These are phyloP conservation scores for Dictyostelium intermedium DNA, from an alignment of 78 protist species.

Conservation along the genomic window DNA sequence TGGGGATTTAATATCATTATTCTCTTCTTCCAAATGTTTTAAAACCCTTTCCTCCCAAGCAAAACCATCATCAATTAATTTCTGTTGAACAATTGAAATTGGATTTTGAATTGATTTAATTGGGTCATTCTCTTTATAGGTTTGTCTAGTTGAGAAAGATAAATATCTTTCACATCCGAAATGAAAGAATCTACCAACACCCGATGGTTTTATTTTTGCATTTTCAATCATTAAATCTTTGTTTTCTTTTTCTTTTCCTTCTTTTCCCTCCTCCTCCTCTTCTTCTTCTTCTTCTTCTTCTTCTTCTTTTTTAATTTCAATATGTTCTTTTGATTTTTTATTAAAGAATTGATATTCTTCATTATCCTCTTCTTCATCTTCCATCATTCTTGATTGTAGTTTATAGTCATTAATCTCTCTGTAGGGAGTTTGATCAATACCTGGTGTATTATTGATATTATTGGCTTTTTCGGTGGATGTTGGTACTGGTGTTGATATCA, in stretches of 20 bases:
- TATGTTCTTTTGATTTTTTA: neutral
- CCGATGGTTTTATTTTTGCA: constrained; percentile 53
- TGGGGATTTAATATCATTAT: neutral
- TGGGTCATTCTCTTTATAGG: neutral
- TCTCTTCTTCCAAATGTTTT: neutral
- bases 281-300: neutral
- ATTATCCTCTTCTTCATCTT: no score
- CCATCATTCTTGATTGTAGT: neutral
- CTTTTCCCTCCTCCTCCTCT: no score
- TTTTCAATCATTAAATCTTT: neutral
- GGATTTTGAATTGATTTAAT: neutral
- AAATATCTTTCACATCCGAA: constrained; percentile 68
- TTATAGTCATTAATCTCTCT: neutral
- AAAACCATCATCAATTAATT: constrained; percentile 41
- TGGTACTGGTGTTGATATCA: neutral
- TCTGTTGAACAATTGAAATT: constrained; percentile 1
- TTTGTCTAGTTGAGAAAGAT: constrained; percentile 16
- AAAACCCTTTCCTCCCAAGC: constrained; percentile 42
- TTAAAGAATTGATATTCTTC: neutral
- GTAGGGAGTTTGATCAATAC: neutral
- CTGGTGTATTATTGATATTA: neutral
- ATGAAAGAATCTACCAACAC: constrained; percentile 70
- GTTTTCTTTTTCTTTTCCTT: neutral
- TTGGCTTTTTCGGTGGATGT: neutral
- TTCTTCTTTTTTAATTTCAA: neutral